Conservation (phyloP, 306 rosid genomes). For the Sicyos edulis region DNA sequence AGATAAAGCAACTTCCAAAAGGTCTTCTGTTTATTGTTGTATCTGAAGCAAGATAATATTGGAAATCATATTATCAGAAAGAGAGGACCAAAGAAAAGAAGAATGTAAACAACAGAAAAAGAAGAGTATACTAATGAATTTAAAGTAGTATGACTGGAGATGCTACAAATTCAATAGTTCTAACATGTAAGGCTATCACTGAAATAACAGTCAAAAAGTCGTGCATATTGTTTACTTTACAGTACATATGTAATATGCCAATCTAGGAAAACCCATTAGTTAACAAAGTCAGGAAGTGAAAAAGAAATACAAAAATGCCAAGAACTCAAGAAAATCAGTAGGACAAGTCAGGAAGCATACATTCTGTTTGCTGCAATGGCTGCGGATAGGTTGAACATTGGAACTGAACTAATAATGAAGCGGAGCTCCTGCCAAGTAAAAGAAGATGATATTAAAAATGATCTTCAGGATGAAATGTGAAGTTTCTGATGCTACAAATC, state of each 20-base stretch:
- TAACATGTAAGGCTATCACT: neutral
- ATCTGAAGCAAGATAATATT: constrained; percentile 47
- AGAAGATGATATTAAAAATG: constrained; percentile 8
- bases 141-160: neutral
- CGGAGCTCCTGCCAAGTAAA: constrained; percentile 82
- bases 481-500: neutral
- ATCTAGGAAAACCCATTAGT: neutral
- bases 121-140: neutral
- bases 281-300: neutral
- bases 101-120: constrained; percentile 8
- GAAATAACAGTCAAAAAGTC: neutral
- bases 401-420: constrained; percentile 73
- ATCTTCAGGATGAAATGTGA: neutral
- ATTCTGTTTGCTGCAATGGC: constrained; percentile 77
- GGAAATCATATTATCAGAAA: constrained; percentile 20
- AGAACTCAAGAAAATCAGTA: neutral
- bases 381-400: constrained; percentile 88
- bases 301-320: neutral
- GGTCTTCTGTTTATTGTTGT: constrained; percentile 72
- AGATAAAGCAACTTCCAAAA: constrained; percentile 70
- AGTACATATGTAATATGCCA: neutral
- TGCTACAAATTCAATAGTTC: neutral
- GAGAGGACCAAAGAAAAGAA: neutral
- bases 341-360: constrained; percentile 30
- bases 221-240: neutral